Percentiles rank a stretch among this genome's conserved stretches.
Conservation (phyloP, 1,284 basidiomycete species). For the Fomitopsis palustris region DNA sequence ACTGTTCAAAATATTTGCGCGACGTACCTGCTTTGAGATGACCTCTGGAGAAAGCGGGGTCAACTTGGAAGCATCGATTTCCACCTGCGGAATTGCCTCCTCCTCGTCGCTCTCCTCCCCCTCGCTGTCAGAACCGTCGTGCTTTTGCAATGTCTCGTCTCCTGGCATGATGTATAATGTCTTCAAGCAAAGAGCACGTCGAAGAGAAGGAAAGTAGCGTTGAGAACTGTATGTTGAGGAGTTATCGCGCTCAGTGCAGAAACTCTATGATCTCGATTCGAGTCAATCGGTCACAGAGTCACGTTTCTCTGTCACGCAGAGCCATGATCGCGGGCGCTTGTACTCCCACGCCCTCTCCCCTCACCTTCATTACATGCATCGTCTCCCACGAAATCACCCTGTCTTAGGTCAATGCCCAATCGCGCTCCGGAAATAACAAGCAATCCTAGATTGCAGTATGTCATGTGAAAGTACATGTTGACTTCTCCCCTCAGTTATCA, state of each 20-base stretch:
- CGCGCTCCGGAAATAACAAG: too few species aligned
- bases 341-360: neutral
- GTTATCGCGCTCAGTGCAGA: neutral
- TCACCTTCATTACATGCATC: neutral
- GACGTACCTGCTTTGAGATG: slow-evolving; percentile 91
- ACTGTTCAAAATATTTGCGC: neutral
- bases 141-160: slow-evolving; percentile 62
- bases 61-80: slow-evolving; percentile 78
- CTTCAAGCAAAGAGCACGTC: neutral
- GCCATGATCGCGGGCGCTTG: neutral
- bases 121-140: slow-evolving; percentile 65
- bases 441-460: too few species aligned
- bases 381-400: neutral
- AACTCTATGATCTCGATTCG: slow-evolving; percentile 7
- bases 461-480: too few species aligned
- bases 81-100: slow-evolving; percentile 56
- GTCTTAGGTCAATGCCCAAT: too few species aligned
- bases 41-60: slow-evolving; percentile 94
- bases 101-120: slow-evolving; percentile 50
- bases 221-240: neutral
- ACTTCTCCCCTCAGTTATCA: too few species aligned
- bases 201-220: neutral
- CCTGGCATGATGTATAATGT: slow-evolving; percentile 43
- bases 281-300: slow-evolving; percentile 5
- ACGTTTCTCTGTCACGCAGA: neutral